Base-by-base conservation (phyloP, 164 flowering plant species). In the Sedum album region DNA sequence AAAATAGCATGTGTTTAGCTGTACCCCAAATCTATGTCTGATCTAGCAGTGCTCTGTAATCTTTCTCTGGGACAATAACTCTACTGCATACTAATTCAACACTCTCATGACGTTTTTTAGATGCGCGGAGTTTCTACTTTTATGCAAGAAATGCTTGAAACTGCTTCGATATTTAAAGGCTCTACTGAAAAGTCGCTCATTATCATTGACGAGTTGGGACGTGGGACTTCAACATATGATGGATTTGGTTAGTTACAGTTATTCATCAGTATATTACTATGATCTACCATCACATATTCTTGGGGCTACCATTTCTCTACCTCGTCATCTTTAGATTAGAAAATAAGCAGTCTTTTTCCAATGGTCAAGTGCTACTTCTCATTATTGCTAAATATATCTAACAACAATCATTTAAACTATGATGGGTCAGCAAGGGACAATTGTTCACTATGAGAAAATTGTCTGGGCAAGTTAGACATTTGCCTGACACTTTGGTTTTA, bases 81-180 rank as follows among this genome's bases (percentile, higher is more conserved):
- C 5, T 39, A 39, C 42, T 39, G 13, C 60, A 55, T 25, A 6
- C 13, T 26, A 49, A 18, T 5, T 1, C 55, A 20, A 49, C 38
- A 62, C 38, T 62, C 15, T 38, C 31, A 14, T 62, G 38, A 21
- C 77, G 33, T n/a, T 39, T 69, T 75, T 66, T 65, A 95, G 99
- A 76, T 88, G 7, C 96, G 96, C 65, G 97, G 99, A 67, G 90
- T 95, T 71, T 95, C 99, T 60, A 95, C 97, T 48, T 95, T 92
- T 76, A 95, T 95, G 99, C 97, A 95, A 86, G 99, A 95, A 82
- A 95, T 95, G 97, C 94, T 95, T 66, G 99, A 95, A 79, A 95
- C 97, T 51, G 94, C 99, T 75, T 87, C 97, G 65, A 95, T 95
- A 70, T 71, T 95, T 74, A 95, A 95, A 80, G 97, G 99, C 74